A percentile compares a stretch with the other conserved stretches of the same genome.
These are phyloP conservation scores for Cutaneotrichosporon mucoides DNA, from an alignment of 1,284 basidiomycete genomes.

Conservation along the genomic window DNA sequence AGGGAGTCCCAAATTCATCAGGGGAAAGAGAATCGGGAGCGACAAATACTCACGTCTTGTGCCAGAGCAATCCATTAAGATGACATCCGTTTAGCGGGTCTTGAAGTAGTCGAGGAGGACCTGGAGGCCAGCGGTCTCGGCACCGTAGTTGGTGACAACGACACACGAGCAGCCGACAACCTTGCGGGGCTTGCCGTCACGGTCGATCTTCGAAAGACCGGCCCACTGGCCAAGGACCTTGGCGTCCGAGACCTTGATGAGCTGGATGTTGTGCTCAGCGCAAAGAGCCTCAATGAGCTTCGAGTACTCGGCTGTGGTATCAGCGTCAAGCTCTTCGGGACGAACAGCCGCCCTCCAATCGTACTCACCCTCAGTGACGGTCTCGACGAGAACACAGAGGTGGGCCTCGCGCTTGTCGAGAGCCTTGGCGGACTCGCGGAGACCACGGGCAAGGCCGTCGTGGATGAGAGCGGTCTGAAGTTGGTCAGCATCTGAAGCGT, in stretches of 20 bases:
- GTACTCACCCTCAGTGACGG: conserved; percentile 73
- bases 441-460: conserved; percentile 96
- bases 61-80: not conserved
- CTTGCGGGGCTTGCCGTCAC: conserved; percentile 98
- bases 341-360: not conserved
- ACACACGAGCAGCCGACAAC: conserved; percentile 94
- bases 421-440: conserved; percentile 96
- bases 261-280: conserved; percentile 97
- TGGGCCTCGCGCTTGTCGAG: conserved; percentile 98
- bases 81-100: conserved; percentile 42
- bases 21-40: conserved; percentile 4
- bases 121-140: conserved; percentile 92
- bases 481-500: not conserved
- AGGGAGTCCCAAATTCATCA: conserved; percentile 52
- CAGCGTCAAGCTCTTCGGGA: not conserved
- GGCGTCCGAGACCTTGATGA: conserved; percentile 96
- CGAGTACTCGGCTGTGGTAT: conserved; percentile 79
- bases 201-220: conserved; percentile 98
- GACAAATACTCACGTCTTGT: conserved; percentile 5
- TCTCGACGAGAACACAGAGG: conserved; percentile 98
- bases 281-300: conserved; percentile 99
- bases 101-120: conserved; percentile 76
- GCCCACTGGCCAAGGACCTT: conserved; percentile 98
- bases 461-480: conserved; percentile 51
- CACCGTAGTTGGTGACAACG: conserved; percentile 97